Percentiles rank a stretch among this genome's conserved stretches.
Conservation (phyloP, 768 basidiomycete species). For the Scleroderma citrinum region DNA sequence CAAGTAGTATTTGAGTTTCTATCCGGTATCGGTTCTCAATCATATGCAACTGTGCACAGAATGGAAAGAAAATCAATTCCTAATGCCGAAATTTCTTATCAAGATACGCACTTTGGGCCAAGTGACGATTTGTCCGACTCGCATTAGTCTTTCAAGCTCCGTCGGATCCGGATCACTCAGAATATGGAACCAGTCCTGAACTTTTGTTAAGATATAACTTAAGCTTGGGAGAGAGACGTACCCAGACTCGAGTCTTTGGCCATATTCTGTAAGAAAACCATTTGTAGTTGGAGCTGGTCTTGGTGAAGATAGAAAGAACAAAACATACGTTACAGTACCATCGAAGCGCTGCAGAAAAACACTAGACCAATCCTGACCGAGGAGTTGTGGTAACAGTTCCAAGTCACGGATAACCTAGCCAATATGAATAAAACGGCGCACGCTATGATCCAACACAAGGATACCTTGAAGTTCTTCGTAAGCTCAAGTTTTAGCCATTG, state of each 20-base stretch:
- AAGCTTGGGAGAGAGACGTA: conserved; percentile 26
- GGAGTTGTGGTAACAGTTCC: conserved; percentile 86
- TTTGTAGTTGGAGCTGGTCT: conserved; percentile 12
- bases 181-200: conserved; percentile 77
- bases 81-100: not conserved
- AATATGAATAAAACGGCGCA: conserved; percentile 2
- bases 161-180: conserved; percentile 76
- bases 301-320: conserved; percentile 5
- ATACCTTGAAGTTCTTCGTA: conserved; percentile 90
- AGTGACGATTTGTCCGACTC: conserved; percentile 83
- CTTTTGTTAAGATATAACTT: not conserved
- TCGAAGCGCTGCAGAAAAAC: conserved; percentile 95
- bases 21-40: conserved; percentile 83
- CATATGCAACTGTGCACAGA: conserved; percentile 68
- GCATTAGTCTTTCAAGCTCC: conserved; percentile 83
- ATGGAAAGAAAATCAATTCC: conserved; percentile 6
- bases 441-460: not conserved
- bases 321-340: conserved; percentile 73
- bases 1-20: conserved; percentile 78
- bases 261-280: conserved; percentile 52
- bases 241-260: conserved; percentile 77
- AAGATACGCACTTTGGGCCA: conserved; percentile 82
- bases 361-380: conserved; percentile 95
- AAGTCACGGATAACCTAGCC: conserved; percentile 84
- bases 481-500: conserved; percentile 95